Percentiles rank a stretch among this genome's conserved stretches.
These are phyloP conservation scores for Xylaria telfairii DNA, from an alignment of 495 filamentous ascomycete species.

Conservation along the genomic window DNA sequence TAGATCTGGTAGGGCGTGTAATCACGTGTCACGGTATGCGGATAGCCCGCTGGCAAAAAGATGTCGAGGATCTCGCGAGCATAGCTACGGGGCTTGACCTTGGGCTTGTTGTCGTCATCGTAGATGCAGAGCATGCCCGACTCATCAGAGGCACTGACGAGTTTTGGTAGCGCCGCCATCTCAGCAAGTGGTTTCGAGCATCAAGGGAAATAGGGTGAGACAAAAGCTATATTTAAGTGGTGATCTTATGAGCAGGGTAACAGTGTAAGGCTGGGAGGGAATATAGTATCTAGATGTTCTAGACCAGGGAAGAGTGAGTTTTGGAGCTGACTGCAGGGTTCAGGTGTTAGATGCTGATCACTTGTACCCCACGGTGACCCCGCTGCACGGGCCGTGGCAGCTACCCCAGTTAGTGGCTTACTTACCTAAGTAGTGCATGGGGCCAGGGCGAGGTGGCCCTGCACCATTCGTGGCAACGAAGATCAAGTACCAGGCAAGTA, in stretches of 20 bases:
- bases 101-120: slow-evolving; percentile 27
- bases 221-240: background rate
- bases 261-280: too few relatives aligned
- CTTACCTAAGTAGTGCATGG: background rate
- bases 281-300: background rate
- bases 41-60: slow-evolving; percentile 93
- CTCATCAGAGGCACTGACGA: slow-evolving; percentile 28
- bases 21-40: slow-evolving; percentile 86
- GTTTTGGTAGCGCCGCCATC: slow-evolving; percentile 20
- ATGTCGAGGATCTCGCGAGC: slow-evolving; percentile 62
- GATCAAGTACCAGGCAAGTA: too few relatives aligned
- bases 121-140: slow-evolving; percentile 28
- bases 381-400: background rate
- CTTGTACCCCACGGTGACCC: slow-evolving; percentile 12
- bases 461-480: too few relatives aligned
- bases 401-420: background rate
- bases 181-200: background rate
- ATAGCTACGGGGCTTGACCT: slow-evolving; percentile 23
- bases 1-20: slow-evolving; percentile 75
- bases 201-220: background rate
- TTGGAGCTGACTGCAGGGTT: background rate
- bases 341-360: background rate
- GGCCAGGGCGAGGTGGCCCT: too few relatives aligned
- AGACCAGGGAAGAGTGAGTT: background rate
- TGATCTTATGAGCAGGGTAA: background rate